Evolutionary conservation across 495 filamentous ascomycete species (phyloP), one percentile per base, ranked within the genome.

Genomic region (Terfezia claveryi): DNA sequence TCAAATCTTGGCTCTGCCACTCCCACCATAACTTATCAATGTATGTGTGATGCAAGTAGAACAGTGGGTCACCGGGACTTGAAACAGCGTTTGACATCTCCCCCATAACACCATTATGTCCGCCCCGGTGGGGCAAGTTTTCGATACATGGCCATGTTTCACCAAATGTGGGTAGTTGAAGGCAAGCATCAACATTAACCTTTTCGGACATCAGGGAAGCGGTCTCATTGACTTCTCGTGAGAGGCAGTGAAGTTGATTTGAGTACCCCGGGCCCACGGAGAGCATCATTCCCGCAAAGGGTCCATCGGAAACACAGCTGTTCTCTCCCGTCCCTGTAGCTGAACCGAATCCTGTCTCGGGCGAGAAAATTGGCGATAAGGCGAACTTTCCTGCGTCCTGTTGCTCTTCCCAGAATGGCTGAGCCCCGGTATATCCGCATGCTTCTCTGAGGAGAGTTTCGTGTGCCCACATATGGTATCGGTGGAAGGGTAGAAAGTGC

Each of bases 31-130:
- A 9, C 5, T 70, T 68, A 59, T 76, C 74, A 4, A 77, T 62
- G 61, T 70, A 72, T 9, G 66, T 65, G 59, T 76, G 73, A 54
- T 77, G 74, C 27, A 76, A 63, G 53, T 68, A 73, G 57, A 77
- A 77, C 0, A 72, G 58, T 20, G 74, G 74, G 54, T 77, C 75
- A 12, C 66, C 67, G 3, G 67, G 67, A 46, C 59, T 62, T 17
- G 60, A 38, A 49, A 59, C 50, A 8, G 57, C 23, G 37, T 68
- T 62, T 14, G 60, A 23, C 67, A 70, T 69, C 68, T 69, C 36
- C 8, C 65, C 67, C 16, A 57, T 56, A 8, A 68, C 56, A 5
- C 63, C 67, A 10, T 57, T 62, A 51, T 70, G 68, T 0, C 67
- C 68, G 10, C 57, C 67, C 1, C 49, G 51, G 38, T 69, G 68